These are phyloP conservation scores for Calonectria pauciramosa DNA, from an alignment of 2,329 filamentous ascomycete genomes.

Conservation along the genomic window DNA sequence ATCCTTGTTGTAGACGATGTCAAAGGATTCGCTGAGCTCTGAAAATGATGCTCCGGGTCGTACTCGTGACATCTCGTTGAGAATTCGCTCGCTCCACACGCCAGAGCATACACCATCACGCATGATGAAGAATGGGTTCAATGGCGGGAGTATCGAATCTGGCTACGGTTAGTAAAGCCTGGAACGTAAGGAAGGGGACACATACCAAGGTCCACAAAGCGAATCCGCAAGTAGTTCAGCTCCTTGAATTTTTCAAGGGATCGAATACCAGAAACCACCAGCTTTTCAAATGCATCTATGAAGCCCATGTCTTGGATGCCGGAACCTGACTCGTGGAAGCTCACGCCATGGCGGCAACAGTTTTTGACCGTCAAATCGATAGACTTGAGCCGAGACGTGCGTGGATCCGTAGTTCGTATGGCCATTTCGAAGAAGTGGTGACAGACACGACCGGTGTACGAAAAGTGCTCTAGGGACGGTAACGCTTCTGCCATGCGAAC, in stretches of 20 bases:
- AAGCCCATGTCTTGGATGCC: constrained; percentile 81
- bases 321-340: constrained; percentile 74
- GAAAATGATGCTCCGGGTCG: constrained; percentile 72
- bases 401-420: constrained; percentile 62
- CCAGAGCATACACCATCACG: constrained; percentile 73
- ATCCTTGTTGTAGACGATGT: constrained; percentile 71
- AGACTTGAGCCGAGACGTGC: constrained; percentile 69
- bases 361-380: constrained; percentile 82
- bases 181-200: constrained; percentile 7
- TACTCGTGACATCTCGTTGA: constrained; percentile 70
- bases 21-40: constrained; percentile 75
- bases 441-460: constrained; percentile 81
- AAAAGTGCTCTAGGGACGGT: constrained; percentile 75
- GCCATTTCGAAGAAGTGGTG: constrained; percentile 75
- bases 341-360: constrained; percentile 71
- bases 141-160: constrained; percentile 78
- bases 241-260: constrained; percentile 70
- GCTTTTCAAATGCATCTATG: constrained; percentile 77
- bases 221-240: constrained; percentile 77
- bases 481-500: constrained; percentile 71
- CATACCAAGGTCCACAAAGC: constrained; percentile 79
- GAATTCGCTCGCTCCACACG: constrained; percentile 79
- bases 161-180: constrained; percentile 33
- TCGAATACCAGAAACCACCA: constrained; percentile 75
- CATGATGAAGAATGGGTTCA: constrained; percentile 81